phyloP scores from a whole-genome alignment of 176 grass and related monocot species.

The Rhynchospora pubera region DNA sequence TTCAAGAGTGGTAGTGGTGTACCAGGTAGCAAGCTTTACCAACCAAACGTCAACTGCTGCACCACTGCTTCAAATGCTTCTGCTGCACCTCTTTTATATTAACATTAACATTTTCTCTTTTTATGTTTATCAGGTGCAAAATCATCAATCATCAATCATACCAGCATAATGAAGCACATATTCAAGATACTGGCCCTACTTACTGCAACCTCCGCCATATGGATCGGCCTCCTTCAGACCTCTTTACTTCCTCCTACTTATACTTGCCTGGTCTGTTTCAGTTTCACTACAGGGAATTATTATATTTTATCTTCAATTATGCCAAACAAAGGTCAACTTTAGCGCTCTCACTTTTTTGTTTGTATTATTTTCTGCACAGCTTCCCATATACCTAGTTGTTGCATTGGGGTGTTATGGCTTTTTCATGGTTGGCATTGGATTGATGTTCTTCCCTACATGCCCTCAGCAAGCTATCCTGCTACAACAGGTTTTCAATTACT shows the following conservation, averaged over 20 bases:
- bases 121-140: neutral
- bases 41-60: no score
- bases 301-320: neutral
- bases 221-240: constrained; percentile 52
- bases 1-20: no score
- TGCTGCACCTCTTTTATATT: neutral
- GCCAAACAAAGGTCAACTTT: neutral
- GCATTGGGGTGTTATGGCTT: constrained; percentile 81
- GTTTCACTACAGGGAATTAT: no score
- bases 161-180: constrained; percentile 40
- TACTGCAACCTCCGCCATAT: constrained; percentile 40
- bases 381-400: constrained; percentile 77
- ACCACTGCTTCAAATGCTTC: no score
- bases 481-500: constrained; percentile 50
- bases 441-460: constrained; percentile 91
- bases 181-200: constrained; percentile 45
- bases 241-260: constrained; percentile 55
- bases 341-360: neutral
- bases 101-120: neutral
- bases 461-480: constrained; percentile 74
- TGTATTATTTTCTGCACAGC: constrained; percentile 29
- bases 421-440: constrained; percentile 85
- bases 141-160: no score
- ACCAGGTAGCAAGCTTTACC: no score
- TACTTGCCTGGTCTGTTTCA: constrained; percentile 74